Evolutionary conservation across 331 rosid species (phyloP).

Genomic region (Saraca asoca): DNA sequence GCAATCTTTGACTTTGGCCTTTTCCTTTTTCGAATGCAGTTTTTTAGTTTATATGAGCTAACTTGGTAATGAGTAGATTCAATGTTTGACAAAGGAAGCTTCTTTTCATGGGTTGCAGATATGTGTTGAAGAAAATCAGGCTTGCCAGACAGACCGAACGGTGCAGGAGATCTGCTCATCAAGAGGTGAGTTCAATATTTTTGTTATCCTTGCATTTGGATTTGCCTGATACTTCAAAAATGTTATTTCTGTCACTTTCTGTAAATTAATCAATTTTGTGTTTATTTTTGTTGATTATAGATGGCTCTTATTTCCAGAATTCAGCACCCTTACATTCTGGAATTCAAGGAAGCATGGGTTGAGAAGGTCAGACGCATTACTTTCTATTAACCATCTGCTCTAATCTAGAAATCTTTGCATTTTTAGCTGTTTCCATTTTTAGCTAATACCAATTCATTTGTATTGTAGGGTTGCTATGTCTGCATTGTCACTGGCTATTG

Average conservation of each 20-base stretch:
- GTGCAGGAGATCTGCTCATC: constrained; percentile 99
- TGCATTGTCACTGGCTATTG: constrained; percentile 99
- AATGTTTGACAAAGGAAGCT: constrained; percentile 29
- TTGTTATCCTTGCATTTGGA: constrained; percentile 9
- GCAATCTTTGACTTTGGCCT: constrained; percentile 2
- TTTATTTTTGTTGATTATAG: constrained; percentile 43
- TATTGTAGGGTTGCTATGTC: constrained; percentile 95
- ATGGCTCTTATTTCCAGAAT: constrained; percentile 98
- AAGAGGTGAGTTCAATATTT: constrained; percentile 60
- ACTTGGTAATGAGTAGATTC: constrained; percentile 22
- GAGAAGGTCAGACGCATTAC: constrained; percentile 75
- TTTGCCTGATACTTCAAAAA: constrained; percentile 22
- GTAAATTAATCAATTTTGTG: constrained; percentile 28
- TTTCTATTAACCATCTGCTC: background rate
- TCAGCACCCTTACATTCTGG: constrained; percentile 91
- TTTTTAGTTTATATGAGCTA: background rate
- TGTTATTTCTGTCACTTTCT: constrained; percentile 4
- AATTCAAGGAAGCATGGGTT: constrained; percentile 98
- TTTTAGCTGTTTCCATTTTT: constrained; percentile 19
- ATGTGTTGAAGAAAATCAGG: constrained; percentile 98
- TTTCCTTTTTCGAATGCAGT: constrained; percentile 1
- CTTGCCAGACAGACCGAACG: constrained; percentile 96
- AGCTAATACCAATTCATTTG: constrained; percentile 23
- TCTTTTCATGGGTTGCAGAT: constrained; percentile 58
- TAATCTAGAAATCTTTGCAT: background rate